Evolutionary conservation across 2,329 filamentous ascomycete genomes (phyloP), one percentile per base, ranked within the genome.

Genomic region (Penicillium psychrosexuale): DNA sequence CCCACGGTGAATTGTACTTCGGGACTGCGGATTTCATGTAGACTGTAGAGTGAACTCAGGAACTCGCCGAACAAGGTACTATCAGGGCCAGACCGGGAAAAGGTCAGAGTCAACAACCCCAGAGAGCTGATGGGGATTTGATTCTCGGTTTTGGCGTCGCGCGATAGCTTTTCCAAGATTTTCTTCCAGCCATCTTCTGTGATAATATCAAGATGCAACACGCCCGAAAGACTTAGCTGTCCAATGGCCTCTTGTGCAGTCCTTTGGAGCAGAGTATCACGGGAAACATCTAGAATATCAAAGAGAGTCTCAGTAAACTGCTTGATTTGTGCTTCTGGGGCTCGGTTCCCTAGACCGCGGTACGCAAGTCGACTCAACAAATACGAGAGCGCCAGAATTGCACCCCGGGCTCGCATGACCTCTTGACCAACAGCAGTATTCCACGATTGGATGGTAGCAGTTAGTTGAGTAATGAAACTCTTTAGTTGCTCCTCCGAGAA

Each of bases 1-100:
- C 94, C 94, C 28, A 96, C 85, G 0, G 91, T 84, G 69, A 99
- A 97, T 59, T 97, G 93, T 1, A 92, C 82, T 70, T 97, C 93
- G 0, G 89, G 84, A 63, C 91, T 88, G 62, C 90, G 90, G 40
- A 94, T 84, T 68, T 96, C 91, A 64, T 95, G 88, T 3, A 97
- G 78, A 9, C 81, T 81, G 68, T 92, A 89, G 0, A 97, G 77
- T 28, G 83, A 84, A 11, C 84, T 80, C 12, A 91, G 74, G 6
- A 96, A 82, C 9, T 79, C 75, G 4, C 70, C 64, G 39, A 72
- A 70, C 12, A 64, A 49, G 15, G 58, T 49, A 2, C 77, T 74
- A 31, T 71, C 64, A 28, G 65, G 57, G 5, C 67, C 67, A 17
- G 69, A 65, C 6, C 67, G 65, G 47, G 68, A 73, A 64, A 61